A percentile compares a stretch with the other conserved stretches of the same genome.
Conservation (phyloP, 2,329 filamentous ascomycete genomes). For the Aspergillus glaucus region DNA sequence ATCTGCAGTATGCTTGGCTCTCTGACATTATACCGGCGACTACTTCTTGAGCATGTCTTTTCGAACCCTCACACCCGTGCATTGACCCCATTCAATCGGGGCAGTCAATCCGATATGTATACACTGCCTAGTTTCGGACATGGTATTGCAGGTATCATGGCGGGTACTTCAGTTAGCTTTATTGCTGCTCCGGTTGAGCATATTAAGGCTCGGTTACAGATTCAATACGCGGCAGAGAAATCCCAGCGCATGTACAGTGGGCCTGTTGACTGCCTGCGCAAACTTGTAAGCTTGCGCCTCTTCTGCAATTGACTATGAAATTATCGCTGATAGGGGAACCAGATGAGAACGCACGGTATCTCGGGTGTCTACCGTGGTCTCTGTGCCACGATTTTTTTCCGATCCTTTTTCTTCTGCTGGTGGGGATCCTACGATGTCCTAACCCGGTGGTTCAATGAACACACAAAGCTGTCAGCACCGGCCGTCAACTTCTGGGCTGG, state of each 20-base stretch:
- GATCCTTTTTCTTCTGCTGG: constrained; percentile 95
- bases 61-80: constrained; percentile 42
- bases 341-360: constrained; percentile 61
- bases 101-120: constrained; percentile 27
- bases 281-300: constrained; percentile 42
- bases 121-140: constrained; percentile 72
- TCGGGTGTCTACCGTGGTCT: constrained; percentile 80
- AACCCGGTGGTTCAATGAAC: constrained; percentile 58
- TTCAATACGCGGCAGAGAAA: constrained; percentile 83
- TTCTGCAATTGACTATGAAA: neutral
- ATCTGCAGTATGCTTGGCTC: constrained; percentile 73
- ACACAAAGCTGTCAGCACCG: constrained; percentile 67
- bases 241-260: constrained; percentile 73
- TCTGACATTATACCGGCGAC: constrained; percentile 78
- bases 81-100: constrained; percentile 29
- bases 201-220: constrained; percentile 86
- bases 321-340: neutral
- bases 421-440: constrained; percentile 93
- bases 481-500: constrained; percentile 96
- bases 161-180: constrained; percentile 84
- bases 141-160: constrained; percentile 78
- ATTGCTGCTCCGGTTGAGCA: constrained; percentile 93
- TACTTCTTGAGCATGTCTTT: constrained; percentile 77
- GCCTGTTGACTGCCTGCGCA: constrained; percentile 73
- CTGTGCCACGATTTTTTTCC: constrained; percentile 76